Evolutionary conservation across 139 green algal species (phyloP).

Genomic region (Ulvella scutata): DNA sequence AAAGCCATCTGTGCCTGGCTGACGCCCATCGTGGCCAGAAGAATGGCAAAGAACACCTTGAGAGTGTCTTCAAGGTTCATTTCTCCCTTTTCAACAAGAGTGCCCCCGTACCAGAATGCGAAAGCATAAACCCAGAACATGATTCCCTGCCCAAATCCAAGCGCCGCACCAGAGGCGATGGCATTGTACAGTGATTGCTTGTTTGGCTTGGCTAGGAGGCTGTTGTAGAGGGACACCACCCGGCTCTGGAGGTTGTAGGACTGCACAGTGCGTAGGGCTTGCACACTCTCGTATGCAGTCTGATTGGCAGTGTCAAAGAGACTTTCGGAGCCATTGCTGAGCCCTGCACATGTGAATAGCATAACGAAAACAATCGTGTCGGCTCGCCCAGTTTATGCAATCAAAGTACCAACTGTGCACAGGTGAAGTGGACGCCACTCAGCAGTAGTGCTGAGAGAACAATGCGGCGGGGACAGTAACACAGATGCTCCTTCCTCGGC

Average conservation of each 20-base stretch:
- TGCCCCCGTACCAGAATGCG: conserved; percentile 39
- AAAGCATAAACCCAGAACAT: conserved; percentile 60
- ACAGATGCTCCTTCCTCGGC: too few species aligned
- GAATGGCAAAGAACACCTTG: conserved; percentile 62
- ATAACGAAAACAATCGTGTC: too few species aligned
- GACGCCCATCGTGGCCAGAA: conserved; percentile 42
- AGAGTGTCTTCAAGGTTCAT: conserved; percentile 44
- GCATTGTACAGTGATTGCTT: too few species aligned
- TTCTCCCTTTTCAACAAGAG: conserved; percentile 16
- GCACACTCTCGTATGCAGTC: conserved; percentile 48
- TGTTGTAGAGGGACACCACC: neutral
- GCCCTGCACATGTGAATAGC: too few species aligned
- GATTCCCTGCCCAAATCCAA: conserved; percentile 15
- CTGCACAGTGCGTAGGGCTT: conserved; percentile 44
- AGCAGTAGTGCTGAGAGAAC: too few species aligned
- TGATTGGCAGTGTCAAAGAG: conserved; percentile 46
- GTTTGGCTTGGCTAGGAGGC: conserved; percentile 6
- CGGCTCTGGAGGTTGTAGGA: conserved; percentile 45
- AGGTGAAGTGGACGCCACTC: too few species aligned
- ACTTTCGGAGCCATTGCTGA: neutral
- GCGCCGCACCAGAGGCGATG: neutral
- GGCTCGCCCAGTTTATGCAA: too few species aligned
- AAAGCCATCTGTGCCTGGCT: conserved; percentile 41
- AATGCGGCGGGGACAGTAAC: too few species aligned
- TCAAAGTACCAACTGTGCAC: too few species aligned